Percentiles rank a stretch among this genome's conserved stretches.
Evolutionary conservation across 331 rosid genomes (phyloP).

Genomic region (Malus hybrid): DNA sequence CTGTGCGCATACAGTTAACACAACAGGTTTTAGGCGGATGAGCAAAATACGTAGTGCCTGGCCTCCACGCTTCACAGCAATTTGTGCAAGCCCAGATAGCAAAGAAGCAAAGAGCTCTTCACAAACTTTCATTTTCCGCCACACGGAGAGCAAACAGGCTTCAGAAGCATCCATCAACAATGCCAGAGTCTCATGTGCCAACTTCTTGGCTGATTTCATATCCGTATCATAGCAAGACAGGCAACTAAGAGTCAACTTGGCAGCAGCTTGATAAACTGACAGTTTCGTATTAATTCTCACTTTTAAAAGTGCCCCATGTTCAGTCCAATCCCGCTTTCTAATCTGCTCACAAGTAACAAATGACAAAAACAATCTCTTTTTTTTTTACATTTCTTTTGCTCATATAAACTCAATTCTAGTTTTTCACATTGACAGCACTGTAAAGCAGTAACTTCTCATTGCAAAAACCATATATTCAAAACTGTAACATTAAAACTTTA

Average conservation of each 20-base stretch:
- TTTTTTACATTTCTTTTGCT: background rate
- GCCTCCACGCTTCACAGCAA: conserved; percentile 83
- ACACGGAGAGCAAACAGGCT: conserved; percentile 84
- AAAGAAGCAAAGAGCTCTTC: conserved; percentile 84
- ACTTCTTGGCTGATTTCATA: conserved; percentile 67
- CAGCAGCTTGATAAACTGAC: conserved; percentile 73
- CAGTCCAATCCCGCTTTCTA: conserved; percentile 94
- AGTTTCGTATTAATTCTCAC: conserved; percentile 77
- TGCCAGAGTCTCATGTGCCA: conserved; percentile 85
- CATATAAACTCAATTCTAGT: background rate
- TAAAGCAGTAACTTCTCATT: background rate
- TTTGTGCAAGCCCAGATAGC: conserved; percentile 70
- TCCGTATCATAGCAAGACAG: conserved; percentile 64
- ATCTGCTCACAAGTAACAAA: conserved; percentile 49
- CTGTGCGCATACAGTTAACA: conserved; percentile 84
- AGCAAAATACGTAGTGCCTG: conserved; percentile 90
- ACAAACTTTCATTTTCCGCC: conserved; percentile 83
- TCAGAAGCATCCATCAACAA: conserved; percentile 90
- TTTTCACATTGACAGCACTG: background rate
- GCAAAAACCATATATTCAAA: background rate
- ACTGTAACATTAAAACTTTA: conserved; percentile 16
- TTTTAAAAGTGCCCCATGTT: conserved; percentile 79
- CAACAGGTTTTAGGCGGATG: conserved; percentile 91
- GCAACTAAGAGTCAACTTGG: conserved; percentile 54
- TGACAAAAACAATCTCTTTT: background rate